These are phyloP conservation scores for Globisporangium cylindrosporum DNA, from an alignment of 352 stramenopile genomes.

Conservation along the genomic window DNA sequence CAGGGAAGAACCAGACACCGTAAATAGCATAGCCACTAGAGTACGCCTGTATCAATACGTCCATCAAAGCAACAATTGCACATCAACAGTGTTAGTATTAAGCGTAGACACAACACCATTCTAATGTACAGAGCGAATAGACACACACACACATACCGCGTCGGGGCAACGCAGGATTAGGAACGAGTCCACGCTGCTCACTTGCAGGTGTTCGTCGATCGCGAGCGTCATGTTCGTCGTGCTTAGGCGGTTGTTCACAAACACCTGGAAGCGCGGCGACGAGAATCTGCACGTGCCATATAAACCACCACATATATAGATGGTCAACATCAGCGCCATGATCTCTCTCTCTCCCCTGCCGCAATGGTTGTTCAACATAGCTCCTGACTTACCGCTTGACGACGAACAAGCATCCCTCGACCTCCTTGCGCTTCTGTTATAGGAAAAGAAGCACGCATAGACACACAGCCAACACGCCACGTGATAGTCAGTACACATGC, in stretches of 20 bases:
- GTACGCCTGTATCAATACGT: conserved; percentile 27
- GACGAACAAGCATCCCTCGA: conserved; percentile 83
- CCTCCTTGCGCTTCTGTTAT: conserved; percentile 80
- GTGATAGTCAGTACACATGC: neutral
- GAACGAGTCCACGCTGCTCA: conserved; percentile 85
- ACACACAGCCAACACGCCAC: neutral
- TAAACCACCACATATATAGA: neutral
- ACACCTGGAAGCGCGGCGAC: conserved; percentile 80
- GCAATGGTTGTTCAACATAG: neutral
- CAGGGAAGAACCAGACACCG: conserved; percentile 85
- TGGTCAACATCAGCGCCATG: neutral
- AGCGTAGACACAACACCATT: neutral
- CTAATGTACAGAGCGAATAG: neutral
- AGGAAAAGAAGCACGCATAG: neutral
- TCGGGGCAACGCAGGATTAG: conserved; percentile 78
- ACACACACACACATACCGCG: conserved; percentile 24
- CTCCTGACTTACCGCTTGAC: conserved; percentile 56
- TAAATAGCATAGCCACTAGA: conserved; percentile 77
- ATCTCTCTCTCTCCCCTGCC: neutral
- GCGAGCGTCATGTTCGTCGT: conserved; percentile 85
- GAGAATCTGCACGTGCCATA: conserved; percentile 38
- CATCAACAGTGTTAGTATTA: neutral
- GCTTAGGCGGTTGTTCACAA: conserved; percentile 88
- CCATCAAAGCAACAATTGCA: neutral
- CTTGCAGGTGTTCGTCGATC: conserved; percentile 64